These are phyloP conservation scores for Aspergillus brasiliensis DNA, from an alignment of 2,329 filamentous ascomycete species.

Conservation along the genomic window DNA sequence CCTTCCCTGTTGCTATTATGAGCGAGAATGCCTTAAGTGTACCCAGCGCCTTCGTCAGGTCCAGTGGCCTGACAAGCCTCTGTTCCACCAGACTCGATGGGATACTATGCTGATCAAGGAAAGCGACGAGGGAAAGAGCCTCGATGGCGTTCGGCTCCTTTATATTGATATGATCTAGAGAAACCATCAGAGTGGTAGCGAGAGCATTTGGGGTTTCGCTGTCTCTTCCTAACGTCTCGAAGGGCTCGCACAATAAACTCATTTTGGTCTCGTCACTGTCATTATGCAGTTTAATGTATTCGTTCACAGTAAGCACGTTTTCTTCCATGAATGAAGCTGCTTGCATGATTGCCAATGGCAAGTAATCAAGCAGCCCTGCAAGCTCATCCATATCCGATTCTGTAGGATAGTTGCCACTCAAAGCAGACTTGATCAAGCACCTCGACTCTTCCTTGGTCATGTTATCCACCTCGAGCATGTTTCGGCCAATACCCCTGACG, in stretches of 20 bases:
- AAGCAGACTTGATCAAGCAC: conserved; percentile 9
- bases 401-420: conserved; percentile 6
- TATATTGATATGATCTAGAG: conserved; percentile 15
- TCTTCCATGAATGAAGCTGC: conserved; percentile 18
- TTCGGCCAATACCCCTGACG: not conserved
- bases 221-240: conserved; percentile 16
- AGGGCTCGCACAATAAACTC: conserved; percentile 16
- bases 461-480: conserved; percentile 13
- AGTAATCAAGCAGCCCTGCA: conserved; percentile 8
- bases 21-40: conserved; percentile 17
- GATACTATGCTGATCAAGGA: conserved; percentile 13
- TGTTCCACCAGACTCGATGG: conserved; percentile 13
- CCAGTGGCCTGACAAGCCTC: conserved; percentile 3
- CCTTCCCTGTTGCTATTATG: conserved; percentile 3
- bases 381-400: conserved; percentile 13
- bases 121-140: conserved; percentile 11
- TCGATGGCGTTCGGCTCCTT: conserved; percentile 11
- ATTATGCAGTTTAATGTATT: conserved; percentile 19
- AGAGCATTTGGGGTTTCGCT: conserved; percentile 14
- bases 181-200: conserved; percentile 16
- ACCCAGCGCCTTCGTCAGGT: conserved; percentile 12
- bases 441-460: conserved; percentile 15
- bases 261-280: conserved; percentile 17
- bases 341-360: conserved; percentile 16
- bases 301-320: conserved; percentile 10